phyloP scores from a whole-genome alignment of 2,329 filamentous ascomycete genomes.

The Cordyceps militaris region DNA sequence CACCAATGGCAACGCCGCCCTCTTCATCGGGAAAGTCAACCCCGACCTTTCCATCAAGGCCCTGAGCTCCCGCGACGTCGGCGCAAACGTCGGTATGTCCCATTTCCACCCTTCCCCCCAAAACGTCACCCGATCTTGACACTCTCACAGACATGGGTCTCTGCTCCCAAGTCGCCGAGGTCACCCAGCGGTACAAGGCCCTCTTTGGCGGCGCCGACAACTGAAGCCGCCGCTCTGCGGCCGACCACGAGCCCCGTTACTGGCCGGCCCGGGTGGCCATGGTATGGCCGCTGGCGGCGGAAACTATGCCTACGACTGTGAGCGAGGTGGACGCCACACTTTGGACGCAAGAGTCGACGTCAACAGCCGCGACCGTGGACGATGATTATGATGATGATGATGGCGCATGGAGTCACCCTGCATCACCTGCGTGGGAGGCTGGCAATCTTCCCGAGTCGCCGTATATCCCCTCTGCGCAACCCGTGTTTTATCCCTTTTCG shows the following conservation, averaged over 20 bases:
- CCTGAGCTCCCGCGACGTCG: constrained; percentile 62
- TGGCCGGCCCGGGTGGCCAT: constrained; percentile 30
- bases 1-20: constrained; percentile 60
- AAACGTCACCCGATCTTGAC: neutral
- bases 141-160: constrained; percentile 68
- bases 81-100: constrained; percentile 58
- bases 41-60: constrained; percentile 65
- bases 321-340: neutral
- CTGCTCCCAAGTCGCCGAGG: constrained; percentile 74
- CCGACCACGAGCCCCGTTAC: constrained; percentile 20
- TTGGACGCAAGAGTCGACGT: neutral
- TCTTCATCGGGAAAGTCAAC: constrained; percentile 76
- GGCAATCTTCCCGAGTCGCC: neutral
- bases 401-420: neutral
- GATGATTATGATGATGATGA: neutral
- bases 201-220: constrained; percentile 62
- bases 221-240: constrained; percentile 23
- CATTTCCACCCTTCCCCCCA: neutral
- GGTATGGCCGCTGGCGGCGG: constrained; percentile 27
- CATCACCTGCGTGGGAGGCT: neutral
- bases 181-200: constrained; percentile 70
- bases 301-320: neutral
- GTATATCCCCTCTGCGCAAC: constrained; percentile 11
- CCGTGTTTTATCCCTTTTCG: constrained; percentile 9
- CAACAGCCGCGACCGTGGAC: neutral